Evolutionary conservation across 2,329 filamentous ascomycete genomes (phyloP), one percentile per base, ranked within the genome.

Genomic region (Plenodomus lindquistii): DNA sequence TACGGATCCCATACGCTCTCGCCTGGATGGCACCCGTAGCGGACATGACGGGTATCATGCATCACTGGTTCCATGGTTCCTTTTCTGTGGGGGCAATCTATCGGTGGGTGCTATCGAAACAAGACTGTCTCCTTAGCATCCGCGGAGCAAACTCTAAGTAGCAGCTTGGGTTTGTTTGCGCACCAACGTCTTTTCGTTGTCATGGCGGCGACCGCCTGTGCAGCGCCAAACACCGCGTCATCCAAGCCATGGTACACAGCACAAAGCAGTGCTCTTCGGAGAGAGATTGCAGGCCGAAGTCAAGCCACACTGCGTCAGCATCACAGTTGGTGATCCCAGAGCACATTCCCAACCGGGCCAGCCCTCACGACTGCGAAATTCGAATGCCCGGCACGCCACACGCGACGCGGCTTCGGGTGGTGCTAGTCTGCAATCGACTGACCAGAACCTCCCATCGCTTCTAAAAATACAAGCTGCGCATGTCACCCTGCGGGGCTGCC

Each of bases 401-500:
- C 50, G 52, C 49, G 49, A 55, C 51, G 52, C 44, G 42, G 51
- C 52, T 34, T 50, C 44, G 49, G 43, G 46, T 52, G 48, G 27
- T 31, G 45, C 44, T 44, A 34, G 34, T 54, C 45, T 42, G 24
- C 27, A 41, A 21, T 6, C 21, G 31, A 34, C 42, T 35, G 35
- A 17, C 37, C 37, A 36, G 31, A 45, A 29, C 19, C 24, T 40
- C 46, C 37, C 37, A 47, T 43, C 38, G 21, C 17, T 52, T 38
- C 52, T 52, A 57, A 57, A 52, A 55, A 55, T 55, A 55, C 37
- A 31, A 7, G 6, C 27, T 24, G 10, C 9, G 27, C 17, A 29
- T 40, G 35, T 54, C 43, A 47, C 49, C 38, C 38, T 40, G 46
- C 47, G 42, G 42, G 42, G 50, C 45, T 41, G 37, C 43, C 46